phyloP scores from a whole-genome alignment of 805 yeast species.

The Clavispora phyllophila region DNA sequence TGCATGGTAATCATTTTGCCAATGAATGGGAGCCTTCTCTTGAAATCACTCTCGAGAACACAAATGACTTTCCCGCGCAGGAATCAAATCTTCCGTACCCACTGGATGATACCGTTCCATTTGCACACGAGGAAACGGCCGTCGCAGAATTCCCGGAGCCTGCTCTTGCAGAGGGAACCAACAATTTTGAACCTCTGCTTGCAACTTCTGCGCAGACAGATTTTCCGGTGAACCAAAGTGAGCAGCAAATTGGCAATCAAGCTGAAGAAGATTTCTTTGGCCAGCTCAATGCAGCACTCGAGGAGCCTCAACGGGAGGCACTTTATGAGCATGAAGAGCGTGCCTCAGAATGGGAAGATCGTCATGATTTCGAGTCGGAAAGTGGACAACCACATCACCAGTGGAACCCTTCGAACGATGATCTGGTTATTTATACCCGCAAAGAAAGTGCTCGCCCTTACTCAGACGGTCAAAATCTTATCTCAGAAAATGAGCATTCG shows the following conservation, averaged over 20 bases:
- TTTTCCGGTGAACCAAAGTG: not conserved
- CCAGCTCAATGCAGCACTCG: not conserved
- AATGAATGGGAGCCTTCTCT: not conserved
- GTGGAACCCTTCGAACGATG: not conserved
- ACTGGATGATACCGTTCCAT: not conserved
- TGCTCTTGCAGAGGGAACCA: not conserved
- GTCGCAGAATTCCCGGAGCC: not conserved
- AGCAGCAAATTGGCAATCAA: not conserved
- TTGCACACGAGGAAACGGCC: not conserved
- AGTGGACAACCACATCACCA: not conserved
- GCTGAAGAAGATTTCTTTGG: not conserved
- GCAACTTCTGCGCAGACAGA: not conserved
- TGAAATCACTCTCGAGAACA: not conserved
- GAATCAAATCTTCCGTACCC: not conserved
- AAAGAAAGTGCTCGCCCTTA: not conserved
- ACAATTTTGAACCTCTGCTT: not conserved
- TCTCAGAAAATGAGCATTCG: not conserved
- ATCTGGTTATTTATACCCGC: not conserved
- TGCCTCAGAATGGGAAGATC: not conserved
- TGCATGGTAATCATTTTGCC: not conserved
- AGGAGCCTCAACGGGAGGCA: not conserved
- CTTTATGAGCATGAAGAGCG: not conserved
- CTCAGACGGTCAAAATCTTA: no score
- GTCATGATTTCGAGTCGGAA: not conserved
- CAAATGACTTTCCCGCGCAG: not conserved